Conservation (phyloP, 2,329 filamentous ascomycete species). For the Cladosporium austrohemisphaericum region DNA sequence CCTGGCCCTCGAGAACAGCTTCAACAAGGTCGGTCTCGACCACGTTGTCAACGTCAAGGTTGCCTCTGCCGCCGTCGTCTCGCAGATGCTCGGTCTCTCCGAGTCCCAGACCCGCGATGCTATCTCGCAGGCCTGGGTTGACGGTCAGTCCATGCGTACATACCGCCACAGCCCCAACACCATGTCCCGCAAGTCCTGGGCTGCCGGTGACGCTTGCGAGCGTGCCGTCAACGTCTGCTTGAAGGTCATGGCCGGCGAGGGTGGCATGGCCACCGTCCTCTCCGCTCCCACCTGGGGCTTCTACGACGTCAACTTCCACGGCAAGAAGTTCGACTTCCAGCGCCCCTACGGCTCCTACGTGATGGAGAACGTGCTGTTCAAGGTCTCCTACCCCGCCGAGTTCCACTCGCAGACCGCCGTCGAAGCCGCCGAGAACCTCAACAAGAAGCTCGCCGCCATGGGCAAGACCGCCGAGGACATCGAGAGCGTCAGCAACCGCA, state of each 20-base stretch:
- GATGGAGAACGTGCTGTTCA: slow-evolving; percentile 99
- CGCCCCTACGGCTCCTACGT: slow-evolving; percentile 95
- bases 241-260: slow-evolving; percentile 94
- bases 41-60: slow-evolving; percentile 98
- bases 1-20: slow-evolving; percentile 94
- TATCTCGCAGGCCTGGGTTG: slow-evolving; percentile 95
- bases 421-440: slow-evolving; percentile 85
- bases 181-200: slow-evolving; percentile 99
- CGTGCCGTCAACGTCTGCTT: slow-evolving; percentile 96
- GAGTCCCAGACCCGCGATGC: slow-evolving; percentile 92
- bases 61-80: slow-evolving; percentile 87
- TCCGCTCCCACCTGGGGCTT: slow-evolving; percentile 95
- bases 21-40: slow-evolving; percentile 97
- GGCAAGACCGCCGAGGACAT: slow-evolving; percentile 94
- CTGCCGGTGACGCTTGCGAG: slow-evolving; percentile 95
- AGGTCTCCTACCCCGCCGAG: slow-evolving; percentile 97
- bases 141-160: slow-evolving; percentile 91
- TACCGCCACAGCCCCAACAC: slow-evolving; percentile 98
- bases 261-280: slow-evolving; percentile 85
- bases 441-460: slow-evolving; percentile 73
- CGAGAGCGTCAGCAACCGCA: slow-evolving; percentile 88
- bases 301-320: slow-evolving; percentile 97
- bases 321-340: slow-evolving; percentile 94
- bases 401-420: slow-evolving; percentile 99
- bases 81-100: slow-evolving; percentile 86